These are phyloP conservation scores for Huntiella savannae DNA, from an alignment of 2,329 filamentous ascomycete species.

Conservation along the genomic window DNA sequence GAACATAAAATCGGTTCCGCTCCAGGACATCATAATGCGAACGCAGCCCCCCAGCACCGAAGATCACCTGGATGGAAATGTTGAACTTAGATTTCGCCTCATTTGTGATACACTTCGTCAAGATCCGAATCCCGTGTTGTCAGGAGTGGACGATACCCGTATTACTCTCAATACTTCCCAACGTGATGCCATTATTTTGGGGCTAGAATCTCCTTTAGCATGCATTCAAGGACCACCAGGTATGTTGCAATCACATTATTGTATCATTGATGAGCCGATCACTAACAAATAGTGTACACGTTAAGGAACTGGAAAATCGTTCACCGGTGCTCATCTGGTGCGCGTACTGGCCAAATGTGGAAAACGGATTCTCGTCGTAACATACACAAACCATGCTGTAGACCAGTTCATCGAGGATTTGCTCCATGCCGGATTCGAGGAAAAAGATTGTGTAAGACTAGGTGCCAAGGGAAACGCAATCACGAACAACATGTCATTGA, in stretches of 20 bases:
- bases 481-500: not conserved
- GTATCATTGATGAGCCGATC: not conserved
- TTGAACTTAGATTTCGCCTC: too few relatives aligned
- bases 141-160: constrained; percentile 2
- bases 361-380: constrained; percentile 40
- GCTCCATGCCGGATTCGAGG: constrained; percentile 35
- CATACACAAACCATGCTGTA: constrained; percentile 49
- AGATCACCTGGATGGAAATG: too few relatives aligned
- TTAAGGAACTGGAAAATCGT: constrained; percentile 55
- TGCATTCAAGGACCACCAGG: constrained; percentile 57
- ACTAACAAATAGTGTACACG: not conserved
- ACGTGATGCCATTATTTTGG: constrained; percentile 32
- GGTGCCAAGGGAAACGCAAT: constrained; percentile 35
- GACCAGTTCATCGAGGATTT: constrained; percentile 50
- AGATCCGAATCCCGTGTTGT: constrained; percentile 23
- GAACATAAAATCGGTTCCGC: constrained; percentile 32
- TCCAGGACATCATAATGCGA: constrained; percentile 22
- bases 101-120: not conserved
- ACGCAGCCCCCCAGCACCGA: not conserved
- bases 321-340: constrained; percentile 45
- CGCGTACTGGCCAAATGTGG: constrained; percentile 33
- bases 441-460: constrained; percentile 35
- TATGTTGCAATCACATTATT: constrained; percentile 17
- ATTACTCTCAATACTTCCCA: constrained; percentile 24
- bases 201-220: constrained; percentile 33